Percentiles rank a stretch among this genome's conserved stretches.
phyloP scores from a whole-genome alignment of 805 yeast genomes.

The Metschnikowia corniflorae region DNA sequence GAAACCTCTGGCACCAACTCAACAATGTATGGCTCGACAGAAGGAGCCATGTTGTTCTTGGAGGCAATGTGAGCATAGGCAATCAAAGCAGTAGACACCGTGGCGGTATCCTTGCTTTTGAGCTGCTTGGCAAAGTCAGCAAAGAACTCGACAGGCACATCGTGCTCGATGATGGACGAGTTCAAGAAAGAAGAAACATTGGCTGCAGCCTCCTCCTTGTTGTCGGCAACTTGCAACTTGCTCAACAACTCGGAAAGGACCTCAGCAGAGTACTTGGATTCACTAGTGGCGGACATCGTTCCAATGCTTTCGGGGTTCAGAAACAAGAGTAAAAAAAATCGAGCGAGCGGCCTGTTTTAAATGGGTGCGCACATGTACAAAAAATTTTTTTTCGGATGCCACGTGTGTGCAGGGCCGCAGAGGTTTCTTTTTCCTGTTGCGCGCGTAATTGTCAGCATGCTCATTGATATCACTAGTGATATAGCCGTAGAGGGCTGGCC shows the following conservation, averaged over 20 bases:
- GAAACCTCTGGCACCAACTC: constrained; percentile 67
- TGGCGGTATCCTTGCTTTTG: constrained; percentile 62
- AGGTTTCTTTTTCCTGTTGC: constrained; percentile 13
- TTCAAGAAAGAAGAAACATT: constrained; percentile 91
- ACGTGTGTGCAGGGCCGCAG: constrained; percentile 13
- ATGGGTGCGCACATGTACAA: constrained; percentile 16
- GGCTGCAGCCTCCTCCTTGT: constrained; percentile 79
- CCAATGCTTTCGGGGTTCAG: constrained; percentile 20
- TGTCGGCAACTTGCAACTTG: constrained; percentile 90
- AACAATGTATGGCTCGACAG: constrained; percentile 95
- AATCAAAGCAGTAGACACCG: constrained; percentile 73
- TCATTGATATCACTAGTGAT: too few species aligned
- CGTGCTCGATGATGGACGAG: constrained; percentile 97
- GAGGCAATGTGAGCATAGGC: constrained; percentile 86
- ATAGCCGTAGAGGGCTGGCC: too few species aligned
- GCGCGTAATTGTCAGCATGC: constrained; percentile 16
- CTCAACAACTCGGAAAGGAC: constrained; percentile 91
- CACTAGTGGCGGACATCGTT: constrained; percentile 53
- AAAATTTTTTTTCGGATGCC: constrained; percentile 14
- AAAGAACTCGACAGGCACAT: constrained; percentile 90
- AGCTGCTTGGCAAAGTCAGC: constrained; percentile 70
- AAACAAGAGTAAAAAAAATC: constrained; percentile 10
- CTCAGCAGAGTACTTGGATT: constrained; percentile 62
- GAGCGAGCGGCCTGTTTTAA: constrained; percentile 11
- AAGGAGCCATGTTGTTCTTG: constrained; percentile 73